A percentile compares a stretch with the other conserved stretches of the same genome.
These are phyloP conservation scores for Rhodomyrtus psidioides DNA, from an alignment of 441 rosid genomes.

Conservation along the genomic window DNA sequence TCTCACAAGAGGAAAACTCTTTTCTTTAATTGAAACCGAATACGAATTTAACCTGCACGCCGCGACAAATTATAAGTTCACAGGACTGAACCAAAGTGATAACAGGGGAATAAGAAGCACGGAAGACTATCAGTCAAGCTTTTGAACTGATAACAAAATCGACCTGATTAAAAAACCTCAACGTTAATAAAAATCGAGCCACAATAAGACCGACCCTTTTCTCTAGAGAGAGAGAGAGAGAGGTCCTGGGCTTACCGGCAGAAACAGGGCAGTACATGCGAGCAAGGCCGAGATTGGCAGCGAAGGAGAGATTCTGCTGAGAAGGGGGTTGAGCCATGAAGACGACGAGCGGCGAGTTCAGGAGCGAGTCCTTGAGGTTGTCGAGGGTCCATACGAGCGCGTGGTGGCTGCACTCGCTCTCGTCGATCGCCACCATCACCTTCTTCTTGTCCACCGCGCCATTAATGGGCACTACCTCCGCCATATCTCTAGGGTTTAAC, in stretches of 20 bases:
- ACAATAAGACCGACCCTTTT: not conserved
- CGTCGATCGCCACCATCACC: slow-evolving; percentile 53
- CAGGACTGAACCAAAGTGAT: not conserved
- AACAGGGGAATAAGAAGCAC: not conserved
- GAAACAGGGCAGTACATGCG: slow-evolving; percentile 30
- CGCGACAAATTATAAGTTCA: not conserved
- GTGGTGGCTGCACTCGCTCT: slow-evolving; percentile 36
- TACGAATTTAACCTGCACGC: not conserved
- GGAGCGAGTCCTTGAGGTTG: slow-evolving; percentile 32
- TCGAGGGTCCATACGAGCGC: slow-evolving; percentile 44
- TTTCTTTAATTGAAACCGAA: not conserved
- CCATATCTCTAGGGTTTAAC: not conserved
- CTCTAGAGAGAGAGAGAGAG: not conserved
- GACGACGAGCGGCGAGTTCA: slow-evolving; percentile 21
- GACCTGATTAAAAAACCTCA: not conserved
- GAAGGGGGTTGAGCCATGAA: slow-evolving; percentile 37
- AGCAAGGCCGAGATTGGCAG: slow-evolving; percentile 22
- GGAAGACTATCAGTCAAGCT: not conserved
- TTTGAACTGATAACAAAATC: not conserved
- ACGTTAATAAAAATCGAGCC: not conserved
- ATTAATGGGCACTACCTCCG: not conserved
- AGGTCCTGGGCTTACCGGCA: slow-evolving; percentile 19
- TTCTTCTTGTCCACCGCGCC: slow-evolving; percentile 17
- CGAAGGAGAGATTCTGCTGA: not conserved
- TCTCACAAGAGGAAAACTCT: not conserved